Conservation (phyloP, 1,139 yeast species). For the Geotrichum histeridarum region DNA sequence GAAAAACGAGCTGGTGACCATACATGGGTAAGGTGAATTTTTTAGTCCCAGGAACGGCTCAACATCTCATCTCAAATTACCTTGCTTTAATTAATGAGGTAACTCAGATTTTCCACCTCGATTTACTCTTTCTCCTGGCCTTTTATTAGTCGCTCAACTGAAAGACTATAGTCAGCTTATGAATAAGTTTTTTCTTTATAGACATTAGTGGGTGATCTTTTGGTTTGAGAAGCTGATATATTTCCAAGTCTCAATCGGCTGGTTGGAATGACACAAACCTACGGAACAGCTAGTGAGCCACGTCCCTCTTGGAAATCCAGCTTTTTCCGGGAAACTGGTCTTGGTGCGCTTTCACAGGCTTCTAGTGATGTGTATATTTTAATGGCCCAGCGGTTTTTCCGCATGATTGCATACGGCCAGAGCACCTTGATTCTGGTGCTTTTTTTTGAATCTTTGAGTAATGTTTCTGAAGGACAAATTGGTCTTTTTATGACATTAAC, state of each 20-base stretch:
- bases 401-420: slow-evolving; percentile 75
- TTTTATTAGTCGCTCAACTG: not conserved
- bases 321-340: slow-evolving; percentile 15
- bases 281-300: not conserved
- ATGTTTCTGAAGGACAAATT: slow-evolving; percentile 53
- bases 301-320: not conserved
- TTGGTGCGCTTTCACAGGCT: slow-evolving; percentile 14
- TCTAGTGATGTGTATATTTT: slow-evolving; percentile 55
- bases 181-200: not conserved
- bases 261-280: not conserved
- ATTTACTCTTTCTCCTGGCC: not conserved
- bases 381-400: slow-evolving; percentile 64
- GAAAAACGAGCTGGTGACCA: no score
- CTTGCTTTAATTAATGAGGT: no score
- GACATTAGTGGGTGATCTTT: not conserved
- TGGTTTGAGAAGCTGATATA: not conserved
- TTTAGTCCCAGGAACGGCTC: no score
- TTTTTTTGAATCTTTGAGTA: slow-evolving; percentile 52
- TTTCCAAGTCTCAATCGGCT: not conserved
- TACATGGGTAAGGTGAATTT: no score
- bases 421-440: slow-evolving; percentile 76
- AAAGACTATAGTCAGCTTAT: no score
- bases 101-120: not conserved
- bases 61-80: no score
- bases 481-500: slow-evolving; percentile 79